Percentiles rank a stretch among this genome's conserved stretches.
phyloP scores from a whole-genome alignment of 164 flowering plant genomes.

The Vitis labrusca region DNA sequence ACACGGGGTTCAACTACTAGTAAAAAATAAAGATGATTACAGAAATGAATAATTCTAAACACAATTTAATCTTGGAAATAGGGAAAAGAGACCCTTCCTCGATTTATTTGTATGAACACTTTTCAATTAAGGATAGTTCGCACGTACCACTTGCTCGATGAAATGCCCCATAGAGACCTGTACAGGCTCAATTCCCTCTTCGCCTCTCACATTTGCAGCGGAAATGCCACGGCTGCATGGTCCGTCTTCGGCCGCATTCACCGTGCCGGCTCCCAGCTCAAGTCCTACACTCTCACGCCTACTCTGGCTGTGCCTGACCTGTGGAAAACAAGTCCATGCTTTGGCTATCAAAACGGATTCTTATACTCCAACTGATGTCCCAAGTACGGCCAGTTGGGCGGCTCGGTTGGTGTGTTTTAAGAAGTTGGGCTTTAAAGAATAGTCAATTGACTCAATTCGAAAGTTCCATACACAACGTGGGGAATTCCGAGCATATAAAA shows the following conservation, averaged over 20 bases:
- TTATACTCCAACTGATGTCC: conserved; percentile 37
- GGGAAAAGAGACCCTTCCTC: no score
- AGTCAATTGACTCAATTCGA: no score
- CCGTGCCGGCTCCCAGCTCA: conserved; percentile 13
- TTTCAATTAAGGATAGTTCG: no score
- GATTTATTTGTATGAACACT: no score
- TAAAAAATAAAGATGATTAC: no score
- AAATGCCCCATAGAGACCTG: conserved; percentile 26
- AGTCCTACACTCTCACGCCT: conserved; percentile 47
- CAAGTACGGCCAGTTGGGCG: conserved; percentile 31
- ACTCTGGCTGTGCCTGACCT: conserved; percentile 31
- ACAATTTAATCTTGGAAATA: no score
- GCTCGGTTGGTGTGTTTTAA: conserved; percentile 35
- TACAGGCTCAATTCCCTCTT: conserved; percentile 36
- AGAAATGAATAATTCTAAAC: no score
- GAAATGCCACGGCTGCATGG: conserved; percentile 34
- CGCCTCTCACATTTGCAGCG: conserved; percentile 22
- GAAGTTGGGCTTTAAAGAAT: conserved; percentile 37
- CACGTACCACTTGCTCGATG: conserved; percentile 26
- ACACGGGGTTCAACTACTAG: no score
- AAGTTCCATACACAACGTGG: no score
- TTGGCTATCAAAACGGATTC: conserved; percentile 39
- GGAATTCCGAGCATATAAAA: no score
- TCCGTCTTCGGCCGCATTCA: conserved; percentile 34
- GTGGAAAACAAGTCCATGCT: conserved; percentile 46